A percentile compares a stretch with the other conserved stretches of the same genome.
Conservation (phyloP, 176 grass and related monocot genomes). For the Aegilops bicornis region DNA sequence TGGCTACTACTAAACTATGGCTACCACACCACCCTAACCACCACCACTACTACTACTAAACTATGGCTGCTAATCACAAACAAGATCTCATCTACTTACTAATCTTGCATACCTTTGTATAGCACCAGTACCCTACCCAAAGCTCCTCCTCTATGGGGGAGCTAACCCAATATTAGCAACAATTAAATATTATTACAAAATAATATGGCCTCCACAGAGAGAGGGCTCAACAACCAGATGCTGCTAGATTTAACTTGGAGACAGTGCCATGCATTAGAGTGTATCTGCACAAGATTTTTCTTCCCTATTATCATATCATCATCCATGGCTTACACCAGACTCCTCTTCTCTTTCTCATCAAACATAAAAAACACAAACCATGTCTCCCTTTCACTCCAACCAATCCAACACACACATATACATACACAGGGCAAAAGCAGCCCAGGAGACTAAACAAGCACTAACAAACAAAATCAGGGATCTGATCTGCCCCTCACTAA, state of each 20-base stretch:
- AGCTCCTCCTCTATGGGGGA: not conserved
- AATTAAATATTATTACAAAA: not conserved
- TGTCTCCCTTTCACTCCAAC: not conserved
- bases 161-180: not conserved
- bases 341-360: not conserved
- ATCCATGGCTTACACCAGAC: not conserved
- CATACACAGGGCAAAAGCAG: not conserved
- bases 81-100: no score
- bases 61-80: no score
- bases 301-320: not conserved
- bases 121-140: no score
- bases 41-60: no score
- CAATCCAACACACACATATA: not conserved
- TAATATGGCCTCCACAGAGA: no score
- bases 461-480: not conserved
- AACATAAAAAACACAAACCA: not conserved
- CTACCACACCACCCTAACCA: no score
- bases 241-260: not conserved
- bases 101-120: no score
- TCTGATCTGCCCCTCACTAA: not conserved
- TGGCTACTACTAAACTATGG: no score
- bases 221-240: not conserved
- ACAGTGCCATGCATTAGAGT: not conserved
- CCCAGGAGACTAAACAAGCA: not conserved
- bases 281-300: conserved; percentile 1